phyloP scores from a whole-genome alignment of 2,329 filamentous ascomycete species.

The Chaetomium sp. region DNA sequence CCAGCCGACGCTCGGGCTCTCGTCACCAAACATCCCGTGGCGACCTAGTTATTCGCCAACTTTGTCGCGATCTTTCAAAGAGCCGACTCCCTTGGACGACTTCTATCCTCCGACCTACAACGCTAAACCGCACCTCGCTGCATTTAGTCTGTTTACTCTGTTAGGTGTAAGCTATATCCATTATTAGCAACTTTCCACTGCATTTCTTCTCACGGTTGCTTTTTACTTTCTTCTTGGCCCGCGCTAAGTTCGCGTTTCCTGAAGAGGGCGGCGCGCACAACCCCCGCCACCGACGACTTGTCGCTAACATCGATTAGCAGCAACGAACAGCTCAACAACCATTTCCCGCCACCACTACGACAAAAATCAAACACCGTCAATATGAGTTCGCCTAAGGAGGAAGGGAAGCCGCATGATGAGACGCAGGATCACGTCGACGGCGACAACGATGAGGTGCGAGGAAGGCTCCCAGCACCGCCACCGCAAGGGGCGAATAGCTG shows the following conservation, averaged over 20 bases:
- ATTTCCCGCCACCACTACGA: not conserved
- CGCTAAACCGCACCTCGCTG: no score
- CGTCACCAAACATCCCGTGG: no score
- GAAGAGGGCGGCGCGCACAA: not conserved
- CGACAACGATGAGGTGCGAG: conserved; percentile 43
- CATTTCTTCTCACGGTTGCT: no score
- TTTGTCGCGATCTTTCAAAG: not conserved
- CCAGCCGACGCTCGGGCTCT: no score
- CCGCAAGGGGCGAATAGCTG: not conserved
- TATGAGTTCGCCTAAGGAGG: conserved; percentile 23
- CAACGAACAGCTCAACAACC: not conserved
- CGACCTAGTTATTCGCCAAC: not conserved
- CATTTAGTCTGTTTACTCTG: no score
- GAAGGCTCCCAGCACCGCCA: conserved; percentile 14
- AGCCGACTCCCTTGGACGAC: no score
- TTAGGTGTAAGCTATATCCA: no score
- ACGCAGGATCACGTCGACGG: conserved; percentile 31
- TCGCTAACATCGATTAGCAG: conserved; percentile 1
- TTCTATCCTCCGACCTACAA: no score
- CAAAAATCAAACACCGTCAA: not conserved
- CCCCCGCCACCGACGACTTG: not conserved
- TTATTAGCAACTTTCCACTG: no score
- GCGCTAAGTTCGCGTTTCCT: not conserved
- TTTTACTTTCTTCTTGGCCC: not conserved
- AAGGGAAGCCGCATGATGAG: conserved; percentile 25